Evolutionary conservation across 2,329 filamentous ascomycete genomes (phyloP).

Genomic region (Fusarium sp.): DNA sequence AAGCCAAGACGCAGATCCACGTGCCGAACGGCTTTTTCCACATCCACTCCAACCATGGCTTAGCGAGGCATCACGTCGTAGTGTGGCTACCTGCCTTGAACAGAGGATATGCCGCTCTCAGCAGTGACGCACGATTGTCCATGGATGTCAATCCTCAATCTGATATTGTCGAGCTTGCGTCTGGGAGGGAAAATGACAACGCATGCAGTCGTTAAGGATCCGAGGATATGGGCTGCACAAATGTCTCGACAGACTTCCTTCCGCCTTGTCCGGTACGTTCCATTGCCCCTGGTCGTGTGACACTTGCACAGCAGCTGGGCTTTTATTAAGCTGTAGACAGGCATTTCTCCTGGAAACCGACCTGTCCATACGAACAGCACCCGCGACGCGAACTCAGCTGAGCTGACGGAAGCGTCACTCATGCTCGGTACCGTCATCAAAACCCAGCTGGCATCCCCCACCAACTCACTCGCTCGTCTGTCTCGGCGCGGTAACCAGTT

Average conservation of each 20-base stretch:
- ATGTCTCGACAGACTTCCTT: slow-evolving; percentile 14
- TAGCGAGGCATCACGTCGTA: slow-evolving; percentile 15
- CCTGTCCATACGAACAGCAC: slow-evolving; percentile 3
- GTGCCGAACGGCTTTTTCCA: slow-evolving; percentile 38
- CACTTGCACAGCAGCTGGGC: slow-evolving; percentile 22
- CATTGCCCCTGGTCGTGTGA: slow-evolving; percentile 28
- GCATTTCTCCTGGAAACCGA: neutral
- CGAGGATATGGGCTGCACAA: slow-evolving; percentile 28
- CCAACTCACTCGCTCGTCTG: slow-evolving; percentile 14
- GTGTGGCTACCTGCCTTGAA: slow-evolving; percentile 4
- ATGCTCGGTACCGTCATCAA: slow-evolving; percentile 16
- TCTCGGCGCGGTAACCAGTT: slow-evolving; percentile 24
- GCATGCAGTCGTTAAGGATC: slow-evolving; percentile 16
- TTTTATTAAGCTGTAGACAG: slow-evolving; percentile 8
- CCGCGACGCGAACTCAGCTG: slow-evolving; percentile 6
- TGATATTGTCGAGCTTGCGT: neutral
- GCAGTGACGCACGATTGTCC: neutral
- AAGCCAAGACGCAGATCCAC: slow-evolving; percentile 38
- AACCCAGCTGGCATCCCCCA: slow-evolving; percentile 9
- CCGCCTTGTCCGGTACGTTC: neutral
- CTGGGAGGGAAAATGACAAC: neutral
- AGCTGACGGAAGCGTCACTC: slow-evolving; percentile 13
- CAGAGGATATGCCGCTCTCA: neutral
- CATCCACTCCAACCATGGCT: slow-evolving; percentile 7
- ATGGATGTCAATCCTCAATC: neutral